Evolutionary conservation across 352 stramenopile genomes (phyloP).

Genomic region (Phytophthora nicotianae): DNA sequence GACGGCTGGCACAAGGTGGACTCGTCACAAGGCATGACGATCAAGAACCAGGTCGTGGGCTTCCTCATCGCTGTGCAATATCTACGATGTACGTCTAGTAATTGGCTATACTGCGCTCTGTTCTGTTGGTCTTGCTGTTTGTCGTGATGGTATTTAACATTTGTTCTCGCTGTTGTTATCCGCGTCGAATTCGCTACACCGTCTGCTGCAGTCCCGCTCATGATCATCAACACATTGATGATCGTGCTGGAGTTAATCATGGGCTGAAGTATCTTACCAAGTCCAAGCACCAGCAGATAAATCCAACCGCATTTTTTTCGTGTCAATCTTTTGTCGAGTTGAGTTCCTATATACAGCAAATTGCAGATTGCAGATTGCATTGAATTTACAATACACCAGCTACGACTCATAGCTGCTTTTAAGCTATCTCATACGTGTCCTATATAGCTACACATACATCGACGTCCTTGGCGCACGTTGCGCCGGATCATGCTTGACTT

Average conservation of each 20-base stretch:
- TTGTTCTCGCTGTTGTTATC: constrained; percentile 6
- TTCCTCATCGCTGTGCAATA: constrained; percentile 88
- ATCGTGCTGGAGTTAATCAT: constrained; percentile 83
- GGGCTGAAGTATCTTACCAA: constrained; percentile 38
- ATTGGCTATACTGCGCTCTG: neutral
- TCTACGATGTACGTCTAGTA: constrained; percentile 61
- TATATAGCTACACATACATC: neutral
- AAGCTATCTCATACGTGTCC: neutral
- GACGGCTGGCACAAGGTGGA: constrained; percentile 88
- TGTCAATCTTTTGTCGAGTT: constrained; percentile 1
- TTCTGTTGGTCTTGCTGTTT: constrained; percentile 1
- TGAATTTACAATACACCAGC: neutral
- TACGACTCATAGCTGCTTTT: neutral
- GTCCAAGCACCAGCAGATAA: constrained; percentile 10
- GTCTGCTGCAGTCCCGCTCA: constrained; percentile 64
- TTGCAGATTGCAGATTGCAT: neutral
- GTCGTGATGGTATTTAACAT: constrained; percentile 1
- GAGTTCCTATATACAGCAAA: neutral
- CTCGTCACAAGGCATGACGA: constrained; percentile 76
- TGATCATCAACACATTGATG: constrained; percentile 83
- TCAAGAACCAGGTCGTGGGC: constrained; percentile 89
- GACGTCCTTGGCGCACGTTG: too few relatives aligned
- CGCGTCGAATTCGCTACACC: neutral
- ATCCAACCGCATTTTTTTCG: constrained; percentile 17
- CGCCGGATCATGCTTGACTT: neutral